These are phyloP conservation scores for Pulveroboletus sp. DNA, from an alignment of 768 basidiomycete species.

Conservation along the genomic window DNA sequence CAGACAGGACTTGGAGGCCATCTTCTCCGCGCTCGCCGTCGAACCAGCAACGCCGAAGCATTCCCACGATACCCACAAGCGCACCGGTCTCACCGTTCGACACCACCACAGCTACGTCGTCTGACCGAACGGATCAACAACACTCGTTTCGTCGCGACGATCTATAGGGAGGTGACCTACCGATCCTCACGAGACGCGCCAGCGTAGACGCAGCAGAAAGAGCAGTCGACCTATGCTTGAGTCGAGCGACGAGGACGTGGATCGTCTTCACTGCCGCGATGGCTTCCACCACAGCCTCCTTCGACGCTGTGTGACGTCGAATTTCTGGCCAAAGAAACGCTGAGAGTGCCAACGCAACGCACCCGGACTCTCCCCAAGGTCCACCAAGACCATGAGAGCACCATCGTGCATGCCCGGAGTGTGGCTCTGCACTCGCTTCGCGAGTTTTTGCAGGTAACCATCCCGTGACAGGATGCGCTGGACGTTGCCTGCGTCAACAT, in stretches of 20 bases:
- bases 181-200: conserved; percentile 13
- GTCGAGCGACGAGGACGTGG: conserved; percentile 11
- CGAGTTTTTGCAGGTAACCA: conserved; percentile 11
- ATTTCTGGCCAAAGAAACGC: not conserved
- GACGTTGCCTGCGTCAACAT: conserved; percentile 6
- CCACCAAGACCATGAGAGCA: conserved; percentile 15
- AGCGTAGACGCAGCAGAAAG: conserved; percentile 20
- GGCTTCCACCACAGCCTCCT: conserved; percentile 6
- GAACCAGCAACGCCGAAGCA: conserved; percentile 27
- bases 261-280: conserved; percentile 16
- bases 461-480: conserved; percentile 1
- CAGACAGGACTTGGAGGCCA: conserved; percentile 15
- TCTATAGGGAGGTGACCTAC: conserved; percentile 10
- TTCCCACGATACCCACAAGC: conserved; percentile 9
- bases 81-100: conserved; percentile 3
- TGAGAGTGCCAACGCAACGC: not conserved
- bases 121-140: conserved; percentile 5
- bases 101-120: conserved; percentile 11
- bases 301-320: not conserved
- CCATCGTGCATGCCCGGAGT: conserved; percentile 11
- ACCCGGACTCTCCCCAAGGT: conserved; percentile 13
- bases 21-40: conserved; percentile 26
- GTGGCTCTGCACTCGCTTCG: conserved; percentile 9
- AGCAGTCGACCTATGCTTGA: conserved; percentile 13
- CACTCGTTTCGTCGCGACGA: too few relatives aligned